Evolutionary conservation across 176 grass and related monocot genomes (phyloP).

Genomic region (Melocanna baccifera): DNA sequence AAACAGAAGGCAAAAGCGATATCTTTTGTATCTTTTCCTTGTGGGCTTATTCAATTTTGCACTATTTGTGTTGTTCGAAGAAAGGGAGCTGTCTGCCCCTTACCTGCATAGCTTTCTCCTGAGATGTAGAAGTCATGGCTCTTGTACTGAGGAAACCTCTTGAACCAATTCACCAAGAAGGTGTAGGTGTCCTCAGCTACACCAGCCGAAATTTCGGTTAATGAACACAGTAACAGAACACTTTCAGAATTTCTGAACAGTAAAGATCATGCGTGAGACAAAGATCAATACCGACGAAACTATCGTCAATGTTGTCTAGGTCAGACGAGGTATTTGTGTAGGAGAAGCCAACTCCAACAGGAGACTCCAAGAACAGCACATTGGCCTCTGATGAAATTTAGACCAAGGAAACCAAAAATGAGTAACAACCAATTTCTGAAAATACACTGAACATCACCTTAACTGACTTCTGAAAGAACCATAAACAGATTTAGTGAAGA

Average conservation of each 20-base stretch:
- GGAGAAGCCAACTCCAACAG: conserved; percentile 48
- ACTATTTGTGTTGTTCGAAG: conserved; percentile 17
- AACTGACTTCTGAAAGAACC: not conserved
- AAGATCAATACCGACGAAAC: conserved; percentile 31
- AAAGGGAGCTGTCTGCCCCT: conserved; percentile 31
- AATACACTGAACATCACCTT: not conserved
- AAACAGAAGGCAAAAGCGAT: not conserved
- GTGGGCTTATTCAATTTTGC: conserved; percentile 28
- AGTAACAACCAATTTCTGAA: not conserved
- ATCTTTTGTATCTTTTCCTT: conserved; percentile 13
- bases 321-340: conserved; percentile 40
- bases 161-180: conserved; percentile 42
- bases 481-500: not conserved
- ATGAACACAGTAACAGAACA: not conserved
- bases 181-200: conserved; percentile 35
- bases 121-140: conserved; percentile 42
- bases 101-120: conserved; percentile 54
- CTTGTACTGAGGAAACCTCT: conserved; percentile 41
- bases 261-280: not conserved
- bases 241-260: not conserved
- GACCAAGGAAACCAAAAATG: not conserved
- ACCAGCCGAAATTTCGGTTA: not conserved
- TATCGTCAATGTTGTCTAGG: conserved; percentile 17
- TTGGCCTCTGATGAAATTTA: conserved; percentile 25
- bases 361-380: conserved; percentile 42